Base-by-base conservation (phyloP, 257 asterid genomes). In the Linderniella brevidens region DNA sequence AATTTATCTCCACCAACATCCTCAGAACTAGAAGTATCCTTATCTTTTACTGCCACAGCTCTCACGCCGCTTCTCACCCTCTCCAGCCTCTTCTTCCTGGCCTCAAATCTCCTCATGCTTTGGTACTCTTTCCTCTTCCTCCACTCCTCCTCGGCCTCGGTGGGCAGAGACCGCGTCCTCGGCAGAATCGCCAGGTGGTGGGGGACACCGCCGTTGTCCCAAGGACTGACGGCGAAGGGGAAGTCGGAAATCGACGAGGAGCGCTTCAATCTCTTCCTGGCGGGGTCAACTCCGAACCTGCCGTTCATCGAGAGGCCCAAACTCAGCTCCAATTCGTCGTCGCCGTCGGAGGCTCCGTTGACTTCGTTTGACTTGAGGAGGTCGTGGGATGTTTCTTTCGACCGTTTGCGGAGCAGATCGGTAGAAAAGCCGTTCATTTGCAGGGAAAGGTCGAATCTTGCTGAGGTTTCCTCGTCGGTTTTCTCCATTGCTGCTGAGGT, bases 261-360 rank as follows among this genome's bases (percentile, higher is more conserved):
- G 41, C 97, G 93, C 9, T 51, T 52, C 0, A 82, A 68, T 62
- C 50, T 63, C 13, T 68, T 60, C 56, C 64, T 63, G 35, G 57
- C 15, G 4, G 92, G 92, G 76, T 86, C 97, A 54, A 82, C 78
- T 1, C 95, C 97, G 49, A 77, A 86, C 56, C 74, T 58, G 0
- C 97, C 97, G 59, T 82, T 86, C 68, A 63, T 49, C 0, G 97
- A 83, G 5, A 82, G 92, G 36, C 92, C 93, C 53, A 87, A 61
- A 55, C 79, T 72, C 52, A 87, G 45, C 71, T 87, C 88, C 19
- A 87, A 35, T 8, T 58, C 86, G 5, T 46, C 90, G 0, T 56
- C 76, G 0, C 55, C 86, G 5, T 46, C 90, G 0, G 57, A 76
- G 0, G 15, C 64, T 1, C 37, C 68, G 1, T 52, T 71, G 0